Conservation (phyloP, 2,329 filamentous ascomycete genomes). For the Aspergillus udagawae region DNA sequence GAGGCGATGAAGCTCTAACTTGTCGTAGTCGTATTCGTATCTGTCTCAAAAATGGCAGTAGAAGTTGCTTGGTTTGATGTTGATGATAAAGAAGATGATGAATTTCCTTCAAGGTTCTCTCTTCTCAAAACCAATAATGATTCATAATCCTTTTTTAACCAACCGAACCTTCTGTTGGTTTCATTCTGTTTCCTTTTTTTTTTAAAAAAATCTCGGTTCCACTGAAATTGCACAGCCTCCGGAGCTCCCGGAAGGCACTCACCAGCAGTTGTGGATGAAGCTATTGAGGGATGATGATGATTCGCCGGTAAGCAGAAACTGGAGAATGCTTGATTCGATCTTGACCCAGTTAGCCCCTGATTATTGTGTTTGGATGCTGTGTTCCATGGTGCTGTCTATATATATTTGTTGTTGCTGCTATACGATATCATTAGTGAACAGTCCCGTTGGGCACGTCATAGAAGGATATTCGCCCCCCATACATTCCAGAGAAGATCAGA, state of each 20-base stretch:
- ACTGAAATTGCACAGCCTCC: conserved; percentile 19
- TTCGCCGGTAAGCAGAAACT: neutral
- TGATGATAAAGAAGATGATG: neutral
- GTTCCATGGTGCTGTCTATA: neutral
- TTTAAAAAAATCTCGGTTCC: neutral
- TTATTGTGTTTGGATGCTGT: neutral
- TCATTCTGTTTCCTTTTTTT: neutral
- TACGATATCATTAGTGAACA: too few relatives aligned
- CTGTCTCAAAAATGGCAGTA: neutral
- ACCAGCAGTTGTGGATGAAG: neutral
- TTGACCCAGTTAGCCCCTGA: neutral
- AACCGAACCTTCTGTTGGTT: neutral
- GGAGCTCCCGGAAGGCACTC: conserved; percentile 9
- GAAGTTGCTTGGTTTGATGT: neutral
- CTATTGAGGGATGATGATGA: neutral
- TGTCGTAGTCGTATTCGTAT: conserved; percentile 7
- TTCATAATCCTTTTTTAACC: neutral
- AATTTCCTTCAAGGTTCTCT: neutral
- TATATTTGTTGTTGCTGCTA: neutral
- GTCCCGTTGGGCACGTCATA: neutral
- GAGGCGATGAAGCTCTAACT: neutral
- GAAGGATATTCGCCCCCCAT: neutral
- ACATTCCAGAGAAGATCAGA: neutral
- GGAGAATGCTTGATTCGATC: neutral
- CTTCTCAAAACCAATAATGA: neutral